phyloP scores from a whole-genome alignment of 2,329 filamentous ascomycete genomes.

The Aureobasidium sp. region DNA sequence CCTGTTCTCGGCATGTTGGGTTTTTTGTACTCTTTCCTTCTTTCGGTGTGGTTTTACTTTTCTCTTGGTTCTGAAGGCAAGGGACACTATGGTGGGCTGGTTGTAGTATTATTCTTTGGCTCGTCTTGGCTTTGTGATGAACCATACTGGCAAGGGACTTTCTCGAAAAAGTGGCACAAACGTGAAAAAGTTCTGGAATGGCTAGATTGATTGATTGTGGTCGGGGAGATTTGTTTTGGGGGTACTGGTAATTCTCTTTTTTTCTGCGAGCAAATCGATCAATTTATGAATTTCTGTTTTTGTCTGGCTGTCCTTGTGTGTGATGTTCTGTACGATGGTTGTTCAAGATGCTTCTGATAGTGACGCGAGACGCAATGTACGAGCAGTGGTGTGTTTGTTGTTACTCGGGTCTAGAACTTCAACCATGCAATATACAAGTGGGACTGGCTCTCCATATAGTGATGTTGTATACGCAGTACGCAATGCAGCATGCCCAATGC shows the following conservation, averaged over 20 bases:
- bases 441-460: not conserved
- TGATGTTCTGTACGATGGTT: not conserved
- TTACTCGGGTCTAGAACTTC: not conserved
- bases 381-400: not conserved
- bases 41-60: slow-evolving; percentile 5
- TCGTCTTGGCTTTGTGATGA: not conserved
- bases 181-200: not conserved
- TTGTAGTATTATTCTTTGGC: not conserved
- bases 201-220: not conserved
- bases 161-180: not conserved
- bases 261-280: not conserved
- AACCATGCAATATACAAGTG: not conserved
- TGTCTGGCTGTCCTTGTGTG: too few species aligned
- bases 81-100: not conserved
- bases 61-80: not conserved
- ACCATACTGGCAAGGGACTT: not conserved
- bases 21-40: not conserved
- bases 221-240: not conserved
- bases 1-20: not conserved
- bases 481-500: not conserved
- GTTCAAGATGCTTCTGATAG: not conserved
- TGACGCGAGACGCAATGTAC: not conserved
- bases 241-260: not conserved
- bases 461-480: not conserved
- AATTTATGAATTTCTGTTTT: too few species aligned